phyloP scores from a whole-genome alignment of 768 basidiomycete genomes.

The Collybia mongolica region DNA sequence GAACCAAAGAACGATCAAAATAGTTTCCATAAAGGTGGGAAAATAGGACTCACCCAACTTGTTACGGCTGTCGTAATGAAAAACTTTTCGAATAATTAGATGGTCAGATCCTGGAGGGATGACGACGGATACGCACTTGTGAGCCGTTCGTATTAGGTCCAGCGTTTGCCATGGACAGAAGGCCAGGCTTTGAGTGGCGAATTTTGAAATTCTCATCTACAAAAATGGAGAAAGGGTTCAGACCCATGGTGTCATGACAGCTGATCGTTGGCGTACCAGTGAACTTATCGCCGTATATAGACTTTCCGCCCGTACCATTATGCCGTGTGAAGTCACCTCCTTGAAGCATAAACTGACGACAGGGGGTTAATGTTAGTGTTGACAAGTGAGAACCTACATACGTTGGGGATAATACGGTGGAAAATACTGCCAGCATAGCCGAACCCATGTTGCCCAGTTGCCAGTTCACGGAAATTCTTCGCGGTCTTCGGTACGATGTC shows the following conservation, averaged over 20 bases:
- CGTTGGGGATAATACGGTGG: conserved; percentile 73
- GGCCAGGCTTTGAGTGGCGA: conserved; percentile 59
- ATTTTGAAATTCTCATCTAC: conserved; percentile 71
- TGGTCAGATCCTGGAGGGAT: not conserved
- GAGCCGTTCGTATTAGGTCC: conserved; percentile 82
- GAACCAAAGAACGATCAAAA: not conserved
- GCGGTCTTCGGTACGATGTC: conserved; percentile 80
- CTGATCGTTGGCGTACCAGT: conserved; percentile 40
- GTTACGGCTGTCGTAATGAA: conserved; percentile 76
- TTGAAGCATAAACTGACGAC: conserved; percentile 73
- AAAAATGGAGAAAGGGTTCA: not conserved
- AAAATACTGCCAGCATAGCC: conserved; percentile 71
- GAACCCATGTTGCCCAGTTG: conserved; percentile 63
- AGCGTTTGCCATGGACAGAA: conserved; percentile 88
- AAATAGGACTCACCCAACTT: conserved; percentile 47
- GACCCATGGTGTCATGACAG: not conserved
- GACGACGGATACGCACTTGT: conserved; percentile 40
- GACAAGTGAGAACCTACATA: conserved; percentile 23
- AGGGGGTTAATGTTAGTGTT: not conserved
- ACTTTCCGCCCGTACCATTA: conserved; percentile 81
- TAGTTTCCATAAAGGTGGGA: not conserved
- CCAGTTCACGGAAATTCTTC: conserved; percentile 79
- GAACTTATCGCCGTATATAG: conserved; percentile 84
- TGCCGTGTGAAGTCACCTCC: conserved; percentile 82
- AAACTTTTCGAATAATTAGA: conserved; percentile 39